A percentile compares a stretch with the other conserved stretches of the same genome.
phyloP scores from a whole-genome alignment of 2,329 filamentous ascomycete species.

The Drechslera avenae region DNA sequence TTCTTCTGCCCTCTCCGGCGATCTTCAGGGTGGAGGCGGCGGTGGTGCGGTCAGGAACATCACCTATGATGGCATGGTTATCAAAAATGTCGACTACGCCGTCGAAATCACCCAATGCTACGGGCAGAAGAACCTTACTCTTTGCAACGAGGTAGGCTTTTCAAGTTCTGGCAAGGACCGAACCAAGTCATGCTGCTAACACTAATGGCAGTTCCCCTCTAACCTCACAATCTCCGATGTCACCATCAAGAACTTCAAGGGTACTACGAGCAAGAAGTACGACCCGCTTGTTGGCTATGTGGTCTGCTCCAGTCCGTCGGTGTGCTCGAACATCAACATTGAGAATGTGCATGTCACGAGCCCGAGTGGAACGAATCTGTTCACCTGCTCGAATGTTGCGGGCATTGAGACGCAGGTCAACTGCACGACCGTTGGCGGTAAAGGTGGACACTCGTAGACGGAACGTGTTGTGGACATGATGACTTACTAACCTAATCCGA shows the following conservation, averaged over 20 bases:
- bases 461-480: background rate
- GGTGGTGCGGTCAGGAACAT: constrained; percentile 67
- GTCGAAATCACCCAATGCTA: constrained; percentile 71
- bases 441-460: constrained; percentile 29
- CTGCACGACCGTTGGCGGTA: constrained; percentile 28
- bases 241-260: constrained; percentile 61
- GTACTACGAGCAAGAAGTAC: constrained; percentile 57
- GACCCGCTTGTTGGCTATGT: constrained; percentile 51
- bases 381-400: constrained; percentile 52
- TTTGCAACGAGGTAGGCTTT: constrained; percentile 56
- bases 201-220: constrained; percentile 53
- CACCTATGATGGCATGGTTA: constrained; percentile 66
- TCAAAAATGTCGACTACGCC: constrained; percentile 68
- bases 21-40: constrained; percentile 70
- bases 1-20: constrained; percentile 60
- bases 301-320: constrained; percentile 53
- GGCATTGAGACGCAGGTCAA: constrained; percentile 39
- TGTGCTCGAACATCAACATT: constrained; percentile 58
- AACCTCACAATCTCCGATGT: constrained; percentile 62
- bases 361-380: constrained; percentile 53
- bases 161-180: background rate
- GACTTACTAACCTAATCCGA: too few species aligned
- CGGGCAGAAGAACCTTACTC: constrained; percentile 64
- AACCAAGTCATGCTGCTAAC: background rate
- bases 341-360: constrained; percentile 52